Conservation (phyloP, 2,329 filamentous ascomycete species). For the Proliferodiscus dingleyae region DNA sequence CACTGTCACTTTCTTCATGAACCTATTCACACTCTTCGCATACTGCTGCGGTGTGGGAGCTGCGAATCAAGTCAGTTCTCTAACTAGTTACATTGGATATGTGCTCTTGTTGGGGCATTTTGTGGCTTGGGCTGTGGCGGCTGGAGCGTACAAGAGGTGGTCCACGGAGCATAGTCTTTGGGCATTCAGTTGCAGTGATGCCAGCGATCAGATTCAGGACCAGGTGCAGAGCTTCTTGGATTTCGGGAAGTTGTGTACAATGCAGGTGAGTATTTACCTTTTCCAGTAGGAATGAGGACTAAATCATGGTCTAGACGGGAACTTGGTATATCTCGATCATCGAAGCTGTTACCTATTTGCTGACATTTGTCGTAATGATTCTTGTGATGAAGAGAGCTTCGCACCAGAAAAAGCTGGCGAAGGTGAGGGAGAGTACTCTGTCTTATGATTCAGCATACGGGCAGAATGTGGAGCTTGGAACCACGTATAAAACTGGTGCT, state of each 20-base stretch:
- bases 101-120: constrained; percentile 11
- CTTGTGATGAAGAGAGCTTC: constrained; percentile 8
- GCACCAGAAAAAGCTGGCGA: constrained; percentile 17
- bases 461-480: constrained; percentile 4
- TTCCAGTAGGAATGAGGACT: background rate
- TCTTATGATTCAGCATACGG: constrained; percentile 12
- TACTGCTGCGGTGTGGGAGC: constrained; percentile 15
- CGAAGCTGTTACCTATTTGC: constrained; percentile 13
- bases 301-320: constrained; percentile 4
- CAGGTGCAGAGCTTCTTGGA: constrained; percentile 15
- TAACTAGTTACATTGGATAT: constrained; percentile 6
- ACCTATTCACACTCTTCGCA: constrained; percentile 11
- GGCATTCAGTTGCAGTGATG: constrained; percentile 17
- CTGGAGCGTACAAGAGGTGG: constrained; percentile 11
- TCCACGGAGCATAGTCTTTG: constrained; percentile 14
- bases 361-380: constrained; percentile 15
- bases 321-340: constrained; percentile 19
- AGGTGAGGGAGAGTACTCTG: constrained; percentile 11
- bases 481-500: background rate
- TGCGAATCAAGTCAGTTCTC: constrained; percentile 14
- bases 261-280: constrained; percentile 14
- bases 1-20: constrained; percentile 15
- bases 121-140: constrained; percentile 13
- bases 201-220: constrained; percentile 14
- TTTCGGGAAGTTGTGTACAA: constrained; percentile 21